A percentile compares a stretch with the other conserved stretches of the same genome.
Conservation (phyloP, 2,329 filamentous ascomycete species). For the Lachnellula occidentalis region DNA sequence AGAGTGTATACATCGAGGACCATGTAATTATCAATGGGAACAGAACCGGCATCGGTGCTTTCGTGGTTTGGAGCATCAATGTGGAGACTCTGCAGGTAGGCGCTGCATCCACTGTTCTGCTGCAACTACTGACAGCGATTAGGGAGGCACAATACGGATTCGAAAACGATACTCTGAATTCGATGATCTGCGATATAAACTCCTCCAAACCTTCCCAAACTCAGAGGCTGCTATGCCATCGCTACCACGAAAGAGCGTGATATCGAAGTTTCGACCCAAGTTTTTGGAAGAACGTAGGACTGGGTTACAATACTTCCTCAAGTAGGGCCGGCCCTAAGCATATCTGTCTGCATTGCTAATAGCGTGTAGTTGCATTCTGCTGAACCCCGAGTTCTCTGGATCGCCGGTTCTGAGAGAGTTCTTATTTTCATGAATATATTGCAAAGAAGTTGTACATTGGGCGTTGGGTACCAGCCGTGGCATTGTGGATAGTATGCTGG, state of each 20-base stretch:
- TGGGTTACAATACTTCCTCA: conserved; percentile 87
- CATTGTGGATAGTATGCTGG: neutral
- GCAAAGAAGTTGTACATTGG: neutral
- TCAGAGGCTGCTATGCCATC: conserved; percentile 82
- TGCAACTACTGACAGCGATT: conserved; percentile 20
- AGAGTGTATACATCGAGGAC: conserved; percentile 54
- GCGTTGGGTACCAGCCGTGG: neutral
- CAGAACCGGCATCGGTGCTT: conserved; percentile 57
- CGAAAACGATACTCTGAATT: conserved; percentile 88
- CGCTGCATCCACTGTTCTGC: conserved; percentile 18
- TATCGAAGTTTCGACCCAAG: conserved; percentile 76
- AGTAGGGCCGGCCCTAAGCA: conserved; percentile 50
- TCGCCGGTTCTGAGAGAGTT: conserved; percentile 92
- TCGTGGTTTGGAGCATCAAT: conserved; percentile 89
- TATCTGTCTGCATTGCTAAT: conserved; percentile 9
- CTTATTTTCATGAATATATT: conserved; percentile 39
- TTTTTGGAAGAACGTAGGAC: conserved; percentile 81
- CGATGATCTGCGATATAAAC: conserved; percentile 68
- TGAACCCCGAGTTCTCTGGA: conserved; percentile 90
- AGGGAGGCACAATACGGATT: conserved; percentile 58
- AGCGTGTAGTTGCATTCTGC: conserved; percentile 66
- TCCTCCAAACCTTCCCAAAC: conserved; percentile 76
- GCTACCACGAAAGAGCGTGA: conserved; percentile 83
- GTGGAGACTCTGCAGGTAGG: conserved; percentile 80
- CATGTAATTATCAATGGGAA: conserved; percentile 44